Conservation (phyloP, 1,284 basidiomycete genomes). For the Calocybe gambosa region DNA sequence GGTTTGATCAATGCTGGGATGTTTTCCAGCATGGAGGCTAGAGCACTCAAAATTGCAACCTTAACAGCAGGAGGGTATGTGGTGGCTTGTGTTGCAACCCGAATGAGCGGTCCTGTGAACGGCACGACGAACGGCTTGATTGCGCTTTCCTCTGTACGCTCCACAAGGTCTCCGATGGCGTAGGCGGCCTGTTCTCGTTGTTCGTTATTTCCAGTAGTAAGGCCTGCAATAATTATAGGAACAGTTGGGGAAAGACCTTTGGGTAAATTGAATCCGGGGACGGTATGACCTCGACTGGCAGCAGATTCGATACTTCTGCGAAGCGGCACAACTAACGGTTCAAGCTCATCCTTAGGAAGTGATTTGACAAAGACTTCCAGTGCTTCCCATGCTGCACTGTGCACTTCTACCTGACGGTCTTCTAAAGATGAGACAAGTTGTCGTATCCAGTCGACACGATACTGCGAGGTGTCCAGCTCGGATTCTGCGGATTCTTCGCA, state of each 20-base stretch:
- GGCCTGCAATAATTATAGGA: constrained; percentile 85
- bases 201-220: constrained; percentile 77
- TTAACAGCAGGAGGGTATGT: constrained; percentile 90
- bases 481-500: constrained; percentile 79
- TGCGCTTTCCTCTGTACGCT: constrained; percentile 81
- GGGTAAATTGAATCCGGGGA: constrained; percentile 86
- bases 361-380: constrained; percentile 89
- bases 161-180: constrained; percentile 91
- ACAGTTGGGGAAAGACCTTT: constrained; percentile 89
- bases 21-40: constrained; percentile 75
- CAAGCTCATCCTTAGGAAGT: constrained; percentile 88
- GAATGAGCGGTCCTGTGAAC: constrained; percentile 94
- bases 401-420: constrained; percentile 69
- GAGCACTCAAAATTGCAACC: constrained; percentile 78
- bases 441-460: constrained; percentile 94
- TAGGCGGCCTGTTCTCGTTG: constrained; percentile 91
- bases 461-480: constrained; percentile 76
- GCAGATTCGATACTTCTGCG: constrained; percentile 85
- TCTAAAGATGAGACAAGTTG: constrained; percentile 85
- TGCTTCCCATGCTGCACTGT: constrained; percentile 79
- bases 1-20: constrained; percentile 92
- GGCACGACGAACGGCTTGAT: constrained; percentile 97
- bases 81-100: constrained; percentile 84
- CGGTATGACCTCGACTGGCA: constrained; percentile 70
- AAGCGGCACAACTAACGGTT: constrained; percentile 83